These are phyloP conservation scores for Marsdenia floribunda DNA, from an alignment of 257 asterid species.

Conservation along the genomic window DNA sequence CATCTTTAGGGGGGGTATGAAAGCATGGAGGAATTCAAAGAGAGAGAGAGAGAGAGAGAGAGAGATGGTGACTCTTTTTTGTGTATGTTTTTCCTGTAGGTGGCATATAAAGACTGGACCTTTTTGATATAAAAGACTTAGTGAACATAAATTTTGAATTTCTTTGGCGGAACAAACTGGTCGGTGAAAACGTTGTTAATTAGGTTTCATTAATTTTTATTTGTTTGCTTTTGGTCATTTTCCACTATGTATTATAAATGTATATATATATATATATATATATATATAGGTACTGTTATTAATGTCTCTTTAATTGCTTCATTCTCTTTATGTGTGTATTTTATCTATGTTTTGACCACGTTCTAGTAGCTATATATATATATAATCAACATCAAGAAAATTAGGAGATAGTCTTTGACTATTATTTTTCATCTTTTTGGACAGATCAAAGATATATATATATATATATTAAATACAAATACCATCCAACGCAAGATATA, in stretches of 20 bases:
- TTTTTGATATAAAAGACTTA: background rate
- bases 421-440: background rate
- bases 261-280: too few relatives aligned
- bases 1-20: background rate
- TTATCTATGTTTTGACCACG: background rate
- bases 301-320: background rate
- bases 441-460: background rate
- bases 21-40: background rate
- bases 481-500: too few relatives aligned
- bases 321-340: background rate
- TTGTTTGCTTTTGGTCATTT: background rate
- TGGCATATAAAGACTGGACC: background rate
- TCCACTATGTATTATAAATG: background rate
- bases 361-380: background rate
- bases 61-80: too few relatives aligned
- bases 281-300: background rate
- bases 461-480: too few relatives aligned
- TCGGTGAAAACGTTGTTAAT: background rate
- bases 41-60: too few relatives aligned
- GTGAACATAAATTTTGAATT: background rate
- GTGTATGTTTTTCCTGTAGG: background rate
- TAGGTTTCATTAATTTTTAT: background rate
- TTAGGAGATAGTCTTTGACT: background rate
- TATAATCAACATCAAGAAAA: background rate
- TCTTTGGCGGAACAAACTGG: background rate